Percentiles rank a stretch among this genome's conserved stretches.
phyloP scores from a whole-genome alignment of 1,284 basidiomycete species.

The Golubevia sp. region DNA sequence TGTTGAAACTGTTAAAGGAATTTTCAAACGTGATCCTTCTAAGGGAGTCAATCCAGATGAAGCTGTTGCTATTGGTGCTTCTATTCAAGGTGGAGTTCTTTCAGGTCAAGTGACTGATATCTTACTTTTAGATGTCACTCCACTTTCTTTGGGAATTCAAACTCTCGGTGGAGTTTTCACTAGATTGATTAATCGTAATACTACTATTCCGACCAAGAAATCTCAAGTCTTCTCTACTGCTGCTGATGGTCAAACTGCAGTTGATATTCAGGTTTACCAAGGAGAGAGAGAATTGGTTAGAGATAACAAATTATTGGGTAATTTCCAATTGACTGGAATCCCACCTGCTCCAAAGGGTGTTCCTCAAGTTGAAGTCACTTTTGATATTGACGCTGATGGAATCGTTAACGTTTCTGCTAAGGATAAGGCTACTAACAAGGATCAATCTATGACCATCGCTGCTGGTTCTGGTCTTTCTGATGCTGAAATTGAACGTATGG shows the following conservation, averaged over 20 bases:
- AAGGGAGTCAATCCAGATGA: slow-evolving; percentile 99
- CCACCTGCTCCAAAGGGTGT: slow-evolving; percentile 97
- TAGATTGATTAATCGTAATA: slow-evolving; percentile 78
- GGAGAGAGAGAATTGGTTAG: slow-evolving; percentile 96
- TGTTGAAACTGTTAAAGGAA: slow-evolving; percentile 83
- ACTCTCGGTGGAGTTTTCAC: slow-evolving; percentile 99
- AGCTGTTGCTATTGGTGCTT: slow-evolving; percentile 88
- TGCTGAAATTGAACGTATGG: slow-evolving; percentile 97
- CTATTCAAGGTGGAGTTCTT: slow-evolving; percentile 92
- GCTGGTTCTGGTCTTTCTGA: slow-evolving; percentile 95
- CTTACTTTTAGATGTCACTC: slow-evolving; percentile 92
- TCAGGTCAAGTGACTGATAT: slow-evolving; percentile 96
- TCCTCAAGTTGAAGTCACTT: slow-evolving; percentile 97
- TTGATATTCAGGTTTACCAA: slow-evolving; percentile 92
- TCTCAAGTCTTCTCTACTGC: slow-evolving; percentile 98
- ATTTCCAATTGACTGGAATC: slow-evolving; percentile 98
- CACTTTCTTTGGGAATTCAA: slow-evolving; percentile 91
- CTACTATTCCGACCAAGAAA: slow-evolving; percentile 99
- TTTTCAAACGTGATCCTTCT: slow-evolving; percentile 92
- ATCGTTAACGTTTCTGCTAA: slow-evolving; percentile 96
- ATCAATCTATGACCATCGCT: slow-evolving; percentile 96
- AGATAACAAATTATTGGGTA: slow-evolving; percentile 99
- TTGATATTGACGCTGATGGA: slow-evolving; percentile 97
- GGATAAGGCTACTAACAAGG: slow-evolving; percentile 95
- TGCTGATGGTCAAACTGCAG: slow-evolving; percentile 73